Evolutionary conservation across 805 yeast genomes (phyloP).

Genomic region (Gaillardinia entomophila): DNA sequence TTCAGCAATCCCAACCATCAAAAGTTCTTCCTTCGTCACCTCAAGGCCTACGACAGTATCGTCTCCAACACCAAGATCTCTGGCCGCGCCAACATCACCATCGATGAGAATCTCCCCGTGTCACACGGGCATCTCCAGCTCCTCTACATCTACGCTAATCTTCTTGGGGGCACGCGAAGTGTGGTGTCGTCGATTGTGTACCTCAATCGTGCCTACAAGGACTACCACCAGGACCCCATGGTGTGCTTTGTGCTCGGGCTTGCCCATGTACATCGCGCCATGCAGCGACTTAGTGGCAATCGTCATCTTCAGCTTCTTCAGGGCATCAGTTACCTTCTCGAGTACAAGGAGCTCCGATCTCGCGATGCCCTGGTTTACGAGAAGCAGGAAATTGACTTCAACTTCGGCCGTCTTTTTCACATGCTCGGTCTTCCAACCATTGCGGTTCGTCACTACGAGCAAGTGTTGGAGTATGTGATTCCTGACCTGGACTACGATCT

Average conservation of each 20-base stretch:
- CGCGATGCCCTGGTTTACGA: constrained; percentile 40
- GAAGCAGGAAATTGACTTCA: constrained; percentile 73
- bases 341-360: constrained; percentile 55
- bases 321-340: constrained; percentile 72
- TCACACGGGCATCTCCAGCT: constrained; percentile 49
- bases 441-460: constrained; percentile 70
- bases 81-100: constrained; percentile 75
- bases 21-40: constrained; percentile 81
- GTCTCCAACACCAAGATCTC: constrained; percentile 41
- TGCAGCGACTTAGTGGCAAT: constrained; percentile 82
- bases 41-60: constrained; percentile 81
- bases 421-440: constrained; percentile 68
- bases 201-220: constrained; percentile 61
- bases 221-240: constrained; percentile 71
- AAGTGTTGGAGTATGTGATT: constrained; percentile 47
- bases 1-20: constrained; percentile 80
- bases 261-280: constrained; percentile 81
- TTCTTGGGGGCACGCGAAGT: constrained; percentile 75
- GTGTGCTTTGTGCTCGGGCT: constrained; percentile 70
- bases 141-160: constrained; percentile 71
- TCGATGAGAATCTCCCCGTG: constrained; percentile 32
- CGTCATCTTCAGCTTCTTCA: constrained; percentile 85
- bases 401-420: constrained; percentile 81
- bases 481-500: constrained; percentile 46
- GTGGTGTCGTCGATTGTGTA: constrained; percentile 80